phyloP scores from a whole-genome alignment of 768 basidiomycete genomes.

The Cyathus striatus region DNA sequence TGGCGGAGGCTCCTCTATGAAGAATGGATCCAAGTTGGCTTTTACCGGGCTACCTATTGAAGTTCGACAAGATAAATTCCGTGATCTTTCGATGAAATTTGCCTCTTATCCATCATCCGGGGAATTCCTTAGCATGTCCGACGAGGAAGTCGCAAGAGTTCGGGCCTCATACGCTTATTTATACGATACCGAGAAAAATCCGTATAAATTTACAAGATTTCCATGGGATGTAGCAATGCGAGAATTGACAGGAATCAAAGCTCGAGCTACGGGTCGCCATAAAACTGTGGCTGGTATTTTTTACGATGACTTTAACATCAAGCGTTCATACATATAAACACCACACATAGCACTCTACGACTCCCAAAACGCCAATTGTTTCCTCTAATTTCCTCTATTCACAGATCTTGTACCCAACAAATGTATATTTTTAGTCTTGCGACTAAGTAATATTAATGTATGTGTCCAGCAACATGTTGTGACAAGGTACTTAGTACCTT shows the following conservation, averaged over 20 bases:
- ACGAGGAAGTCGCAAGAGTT: constrained; percentile 26
- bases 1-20: constrained; percentile 6
- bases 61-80: constrained; percentile 47
- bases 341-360: too few species aligned
- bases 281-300: constrained; percentile 41
- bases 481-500: too few species aligned
- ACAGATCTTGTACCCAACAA: too few species aligned
- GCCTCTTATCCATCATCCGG: constrained; percentile 15
- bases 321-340: constrained; percentile 15
- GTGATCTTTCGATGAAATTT: constrained; percentile 40
- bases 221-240: constrained; percentile 50
- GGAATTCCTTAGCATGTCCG: constrained; percentile 20
- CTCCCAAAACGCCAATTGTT: too few species aligned
- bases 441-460: too few species aligned
- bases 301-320: constrained; percentile 37
- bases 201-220: constrained; percentile 24
- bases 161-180: constrained; percentile 56
- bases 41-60: constrained; percentile 38
- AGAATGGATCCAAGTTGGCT: constrained; percentile 10
- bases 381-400: too few species aligned
- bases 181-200: constrained; percentile 21
- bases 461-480: too few species aligned
- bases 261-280: constrained; percentile 27
- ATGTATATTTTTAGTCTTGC: too few species aligned
- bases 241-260: constrained; percentile 49